A percentile compares a stretch with the other conserved stretches of the same genome.
phyloP scores from a whole-genome alignment of 1,284 basidiomycete species.

The Kwoniella shivajii region DNA sequence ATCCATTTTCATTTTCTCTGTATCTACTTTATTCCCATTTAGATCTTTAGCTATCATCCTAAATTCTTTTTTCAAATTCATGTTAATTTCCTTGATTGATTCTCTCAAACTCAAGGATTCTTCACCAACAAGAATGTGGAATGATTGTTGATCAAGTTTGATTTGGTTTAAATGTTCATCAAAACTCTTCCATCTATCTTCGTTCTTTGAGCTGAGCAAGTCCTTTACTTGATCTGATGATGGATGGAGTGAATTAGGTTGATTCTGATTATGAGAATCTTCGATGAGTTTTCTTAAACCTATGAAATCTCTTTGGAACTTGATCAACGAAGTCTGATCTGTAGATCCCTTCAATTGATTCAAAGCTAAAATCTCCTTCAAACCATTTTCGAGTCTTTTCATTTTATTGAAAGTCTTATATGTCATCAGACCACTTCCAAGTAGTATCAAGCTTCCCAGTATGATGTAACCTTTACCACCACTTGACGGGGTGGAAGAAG shows the following conservation, averaged over 20 bases:
- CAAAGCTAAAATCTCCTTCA: constrained; percentile 7
- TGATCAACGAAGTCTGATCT: background rate
- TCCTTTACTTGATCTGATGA: too few species aligned
- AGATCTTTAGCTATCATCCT: constrained; percentile 2
- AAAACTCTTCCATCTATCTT: background rate
- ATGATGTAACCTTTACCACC: background rate
- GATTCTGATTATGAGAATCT: too few species aligned
- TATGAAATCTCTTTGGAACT: background rate
- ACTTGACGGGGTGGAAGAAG: background rate
- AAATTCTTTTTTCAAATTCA: constrained; percentile 1
- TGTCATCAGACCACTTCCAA: background rate
- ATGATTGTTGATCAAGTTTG: too few species aligned
- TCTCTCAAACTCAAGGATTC: background rate
- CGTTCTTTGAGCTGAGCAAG: too few species aligned
- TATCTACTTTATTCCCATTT: background rate
- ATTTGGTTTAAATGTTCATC: background rate
- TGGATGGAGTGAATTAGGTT: too few species aligned
- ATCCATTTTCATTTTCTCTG: background rate
- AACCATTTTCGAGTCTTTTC: background rate
- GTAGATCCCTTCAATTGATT: background rate
- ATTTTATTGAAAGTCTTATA: background rate
- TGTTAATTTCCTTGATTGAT: too few species aligned
- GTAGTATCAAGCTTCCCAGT: background rate
- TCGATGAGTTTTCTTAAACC: background rate
- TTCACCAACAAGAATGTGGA: too few species aligned